Percentiles rank a stretch among this genome's conserved stretches.
phyloP scores from a whole-genome alignment of 495 filamentous ascomycete genomes.

The Bryoglossum gracile region DNA sequence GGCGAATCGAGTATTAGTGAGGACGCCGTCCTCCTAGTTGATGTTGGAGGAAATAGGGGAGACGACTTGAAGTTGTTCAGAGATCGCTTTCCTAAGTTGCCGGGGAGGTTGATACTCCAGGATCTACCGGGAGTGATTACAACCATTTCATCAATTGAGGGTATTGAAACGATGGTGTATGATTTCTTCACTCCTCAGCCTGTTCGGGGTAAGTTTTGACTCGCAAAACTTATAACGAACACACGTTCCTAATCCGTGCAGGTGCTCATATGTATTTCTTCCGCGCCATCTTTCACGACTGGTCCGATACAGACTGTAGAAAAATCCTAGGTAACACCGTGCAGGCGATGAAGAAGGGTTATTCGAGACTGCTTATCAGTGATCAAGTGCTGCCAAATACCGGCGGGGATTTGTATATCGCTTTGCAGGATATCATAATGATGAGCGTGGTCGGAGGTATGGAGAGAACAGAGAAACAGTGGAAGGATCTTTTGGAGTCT shows the following conservation, averaged over 20 bases:
- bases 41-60: conserved; percentile 21
- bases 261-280: conserved; percentile 32
- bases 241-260: conserved; percentile 3
- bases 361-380: conserved; percentile 1
- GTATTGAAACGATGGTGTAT: conserved; percentile 37
- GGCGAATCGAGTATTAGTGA: conserved; percentile 1
- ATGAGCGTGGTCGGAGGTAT: conserved; percentile 17
- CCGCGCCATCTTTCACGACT: conserved; percentile 27
- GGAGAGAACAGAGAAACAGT: conserved; percentile 8
- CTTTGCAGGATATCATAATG: conserved; percentile 33
- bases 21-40: conserved; percentile 17
- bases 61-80: conserved; percentile 11
- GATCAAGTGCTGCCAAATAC: conserved; percentile 4
- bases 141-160: conserved; percentile 15
- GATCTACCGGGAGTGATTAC: conserved; percentile 35
- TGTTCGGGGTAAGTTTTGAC: conserved; percentile 21
- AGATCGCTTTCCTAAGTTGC: not conserved
- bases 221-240: not conserved
- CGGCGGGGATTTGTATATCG: conserved; percentile 17
- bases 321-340: conserved; percentile 24
- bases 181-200: conserved; percentile 47
- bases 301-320: conserved; percentile 18
- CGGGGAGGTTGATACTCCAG: conserved; percentile 39
- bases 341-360: conserved; percentile 26
- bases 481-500: not conserved